Evolutionary conservation across 495 filamentous ascomycete genomes (phyloP), one percentile per base, ranked within the genome.

Genomic region (Daldinia bambusicola): DNA sequence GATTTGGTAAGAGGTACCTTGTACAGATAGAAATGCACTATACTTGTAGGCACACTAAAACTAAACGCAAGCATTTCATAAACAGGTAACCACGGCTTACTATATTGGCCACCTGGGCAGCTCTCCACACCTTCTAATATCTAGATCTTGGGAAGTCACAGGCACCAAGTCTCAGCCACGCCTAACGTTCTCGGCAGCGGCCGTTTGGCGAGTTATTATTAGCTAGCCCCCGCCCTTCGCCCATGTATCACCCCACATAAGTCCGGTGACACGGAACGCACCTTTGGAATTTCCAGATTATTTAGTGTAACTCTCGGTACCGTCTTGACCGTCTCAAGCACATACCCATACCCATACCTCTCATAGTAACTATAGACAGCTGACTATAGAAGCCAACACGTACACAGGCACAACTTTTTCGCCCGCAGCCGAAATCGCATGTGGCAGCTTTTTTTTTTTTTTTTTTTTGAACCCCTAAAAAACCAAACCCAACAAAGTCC

Each of bases 391-490:
- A 26, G 26, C 26, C 26, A 26, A 26, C 26, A 26, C 26, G 26
- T 26, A 26, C 26, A 53, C 50, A 53, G 22, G 50, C 50, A n/a
- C 50, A 6, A 12, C 40, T n/a, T 43, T 55, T 55, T 60, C 36
- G 55, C 55, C 60, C 55, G 53, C 53, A 62, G 56, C 69, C 69
- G 69, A 71, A 71, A 30, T 71, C 69, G 63, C 63, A 63, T 67
- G 43, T 61, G 38, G 20, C 61, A 61, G 32, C 52, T 26, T 67
- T 53, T 43, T 20, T 2, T 18, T 9, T 14, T n/a, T n/a, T n/a
- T n/a, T n/a, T n/a, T n/a, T n/a, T n/a, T n/a, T n/a, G n/a, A n/a
- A n/a, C n/a, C n/a, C 50, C 50, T n/a, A 52, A 52, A 22, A 52
- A 52, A n/a, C 3, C 41, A 6, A 48, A 16, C 20, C 60, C 26